Conservation (phyloP, 2,329 filamentous ascomycete genomes). For the Fusarium fujikuroi region DNA sequence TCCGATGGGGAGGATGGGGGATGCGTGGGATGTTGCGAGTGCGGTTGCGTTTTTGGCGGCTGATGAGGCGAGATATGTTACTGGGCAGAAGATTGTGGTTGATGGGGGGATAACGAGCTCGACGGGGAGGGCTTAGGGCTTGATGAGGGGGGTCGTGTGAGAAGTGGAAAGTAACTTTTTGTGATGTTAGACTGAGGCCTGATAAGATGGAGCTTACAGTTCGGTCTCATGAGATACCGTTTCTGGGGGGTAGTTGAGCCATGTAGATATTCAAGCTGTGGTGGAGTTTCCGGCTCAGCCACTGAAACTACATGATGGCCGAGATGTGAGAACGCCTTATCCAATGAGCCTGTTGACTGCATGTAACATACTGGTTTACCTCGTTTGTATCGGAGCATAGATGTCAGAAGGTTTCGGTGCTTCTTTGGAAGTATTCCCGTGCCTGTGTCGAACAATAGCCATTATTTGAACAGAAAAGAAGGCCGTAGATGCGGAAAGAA, state of each 20-base stretch:
- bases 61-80: conserved; percentile 69
- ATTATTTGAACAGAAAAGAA: background rate
- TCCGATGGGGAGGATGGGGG: conserved; percentile 68
- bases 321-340: accelerated
- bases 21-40: conserved; percentile 69
- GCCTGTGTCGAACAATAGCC: background rate
- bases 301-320: background rate
- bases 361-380: background rate
- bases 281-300: background rate
- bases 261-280: background rate
- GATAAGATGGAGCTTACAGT: too few species aligned
- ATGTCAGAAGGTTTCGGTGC: background rate
- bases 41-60: conserved; percentile 67
- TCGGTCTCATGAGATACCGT: background rate
- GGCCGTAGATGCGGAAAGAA: background rate
- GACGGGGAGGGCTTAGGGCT: conserved; percentile 45
- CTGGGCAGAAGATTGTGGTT: conserved; percentile 64
- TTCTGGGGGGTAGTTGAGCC: background rate
- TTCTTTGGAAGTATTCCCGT: background rate
- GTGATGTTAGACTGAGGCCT: accelerated
- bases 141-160: background rate
- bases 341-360: background rate
- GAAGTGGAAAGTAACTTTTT: background rate
- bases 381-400: background rate
- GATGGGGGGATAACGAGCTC: conserved; percentile 58